Base-by-base conservation (phyloP, 768 basidiomycete genomes). In the button mushroom (Agaricus bisporus) region DNA sequence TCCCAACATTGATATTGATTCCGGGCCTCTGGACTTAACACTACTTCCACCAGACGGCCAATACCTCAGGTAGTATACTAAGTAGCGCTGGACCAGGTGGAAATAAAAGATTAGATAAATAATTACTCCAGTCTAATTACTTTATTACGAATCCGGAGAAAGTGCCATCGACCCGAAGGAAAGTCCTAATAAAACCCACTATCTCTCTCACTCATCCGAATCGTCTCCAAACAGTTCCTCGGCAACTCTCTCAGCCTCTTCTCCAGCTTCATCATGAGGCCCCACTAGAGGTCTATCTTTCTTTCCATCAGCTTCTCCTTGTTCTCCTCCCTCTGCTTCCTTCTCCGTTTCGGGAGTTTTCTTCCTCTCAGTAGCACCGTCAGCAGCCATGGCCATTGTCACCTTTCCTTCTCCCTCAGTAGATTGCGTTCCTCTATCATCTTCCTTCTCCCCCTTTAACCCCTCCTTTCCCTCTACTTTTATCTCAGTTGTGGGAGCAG, bases 241-340 rank as follows among this genome's bases (percentile, higher is more conserved):
- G 0, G 78, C 81, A 15, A 70, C 78, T 60, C 79, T 77, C 43
- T 76, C 70, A 1, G 79, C 80, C 50, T 77, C 69, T 32, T 70
- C 72, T 49, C 81, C 78, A 38, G 67, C 77, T 46, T 80, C 80
- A 35, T 66, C 73, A 29, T 77, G 41, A 5, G 78, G 80, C 5
- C 78, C 78, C 44, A 51, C 44, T 12, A 43, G 41, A 22, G 54
- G 52, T 6, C 51, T 55, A 41, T 51, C 57, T 12, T 20, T 49
- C 41, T 54, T 48, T 38, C n/a, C 18, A 48, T 55, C 50, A 41
- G 61, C 49, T 17, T 42, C 41, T 12, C 41, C 54, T 11, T 37
- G 41, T 28, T 6, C 9, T 46, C 2, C 22, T 22, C 4, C 22
- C 22, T 22, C 22, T 22, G 22, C 22, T 22, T 22, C 22, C 22